A percentile compares a stretch with the other conserved stretches of the same genome.
Evolutionary conservation across 108 stramenopile species (phyloP).

Genomic region (Chaetoceros muelleri): DNA sequence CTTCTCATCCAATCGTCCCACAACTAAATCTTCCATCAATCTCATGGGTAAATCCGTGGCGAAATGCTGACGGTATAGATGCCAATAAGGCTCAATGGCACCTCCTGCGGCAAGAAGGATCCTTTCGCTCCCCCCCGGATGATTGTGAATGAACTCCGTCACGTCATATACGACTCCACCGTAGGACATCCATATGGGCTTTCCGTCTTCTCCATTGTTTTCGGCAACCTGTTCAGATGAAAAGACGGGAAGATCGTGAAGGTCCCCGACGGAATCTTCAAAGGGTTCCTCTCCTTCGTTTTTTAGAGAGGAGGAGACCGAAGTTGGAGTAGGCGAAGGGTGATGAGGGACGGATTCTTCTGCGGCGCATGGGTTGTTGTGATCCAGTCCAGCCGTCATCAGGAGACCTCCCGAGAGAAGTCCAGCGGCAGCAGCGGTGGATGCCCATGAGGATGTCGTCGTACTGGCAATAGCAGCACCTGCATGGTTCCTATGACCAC

Average conservation of each 20-base stretch:
- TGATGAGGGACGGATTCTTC: too few relatives aligned
- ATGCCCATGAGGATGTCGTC: too few relatives aligned
- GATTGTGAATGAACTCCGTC: slow-evolving; percentile 63
- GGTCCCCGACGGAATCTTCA: neutral
- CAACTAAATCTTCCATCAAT: slow-evolving; percentile 68
- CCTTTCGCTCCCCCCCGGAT: slow-evolving; percentile 63
- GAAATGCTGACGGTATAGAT: slow-evolving; percentile 78
- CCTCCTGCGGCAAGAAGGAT: slow-evolving; percentile 74
- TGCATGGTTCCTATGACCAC: too few relatives aligned
- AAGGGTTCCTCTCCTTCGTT: neutral
- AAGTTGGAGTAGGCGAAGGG: neutral
- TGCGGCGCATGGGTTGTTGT: too few relatives aligned
- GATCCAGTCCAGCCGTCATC: too few relatives aligned
- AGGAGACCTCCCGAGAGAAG: too few relatives aligned
- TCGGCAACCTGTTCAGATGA: slow-evolving; percentile 17
- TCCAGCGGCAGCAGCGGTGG: too few relatives aligned
- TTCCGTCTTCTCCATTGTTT: slow-evolving; percentile 17
- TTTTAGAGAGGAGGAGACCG: neutral
- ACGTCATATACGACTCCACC: slow-evolving; percentile 81
- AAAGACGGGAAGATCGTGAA: slow-evolving; percentile 14
- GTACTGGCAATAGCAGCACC: too few relatives aligned
- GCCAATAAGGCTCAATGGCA: slow-evolving; percentile 50
- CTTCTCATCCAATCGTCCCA: slow-evolving; percentile 46
- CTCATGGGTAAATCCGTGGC: slow-evolving; percentile 67
- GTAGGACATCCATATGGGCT: slow-evolving; percentile 69